Evolutionary conservation across 2,329 filamentous ascomycete species (phyloP).

Genomic region (Davidsoniella neocaledoniae): DNA sequence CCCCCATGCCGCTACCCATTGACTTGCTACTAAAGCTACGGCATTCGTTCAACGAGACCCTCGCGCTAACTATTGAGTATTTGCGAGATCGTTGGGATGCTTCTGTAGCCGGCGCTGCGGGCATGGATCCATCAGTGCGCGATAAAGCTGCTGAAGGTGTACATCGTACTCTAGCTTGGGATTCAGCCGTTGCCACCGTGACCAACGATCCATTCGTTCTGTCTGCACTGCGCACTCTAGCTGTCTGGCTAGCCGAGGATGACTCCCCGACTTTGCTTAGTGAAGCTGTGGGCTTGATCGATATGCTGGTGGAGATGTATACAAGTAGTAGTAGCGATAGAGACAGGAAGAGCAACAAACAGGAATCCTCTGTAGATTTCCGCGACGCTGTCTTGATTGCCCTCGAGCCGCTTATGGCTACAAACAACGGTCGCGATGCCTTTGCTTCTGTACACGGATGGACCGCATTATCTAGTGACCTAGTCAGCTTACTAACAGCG

Average conservation of each 20-base stretch:
- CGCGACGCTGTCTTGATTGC: slow-evolving; percentile 40
- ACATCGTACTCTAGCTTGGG: slow-evolving; percentile 38
- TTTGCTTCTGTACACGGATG: slow-evolving; percentile 30
- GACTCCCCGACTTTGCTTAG: slow-evolving; percentile 41
- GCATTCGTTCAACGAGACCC: slow-evolving; percentile 42
- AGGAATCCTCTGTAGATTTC: slow-evolving; percentile 28
- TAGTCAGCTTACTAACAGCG: slow-evolving; percentile 18
- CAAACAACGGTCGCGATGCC: slow-evolving; percentile 28
- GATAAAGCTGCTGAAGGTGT: slow-evolving; percentile 26
- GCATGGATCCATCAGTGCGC: slow-evolving; percentile 41
- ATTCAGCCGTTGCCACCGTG: slow-evolving; percentile 31
- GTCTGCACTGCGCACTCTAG: slow-evolving; percentile 38
- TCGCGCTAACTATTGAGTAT: slow-evolving; percentile 47
- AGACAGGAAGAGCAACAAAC: slow-evolving; percentile 10
- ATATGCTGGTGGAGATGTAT: slow-evolving; percentile 49
- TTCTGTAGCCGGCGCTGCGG: slow-evolving; percentile 42
- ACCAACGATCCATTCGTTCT: slow-evolving; percentile 42
- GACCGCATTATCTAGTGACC: slow-evolving; percentile 32
- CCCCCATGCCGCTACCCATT: slow-evolving; percentile 13
- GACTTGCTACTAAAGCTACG: slow-evolving; percentile 42
- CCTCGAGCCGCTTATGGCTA: slow-evolving; percentile 38
- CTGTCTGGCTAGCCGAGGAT: slow-evolving; percentile 54
- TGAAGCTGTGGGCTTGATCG: slow-evolving; percentile 40
- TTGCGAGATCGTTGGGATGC: slow-evolving; percentile 55
- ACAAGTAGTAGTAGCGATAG: slow-evolving; percentile 14